Evolutionary conservation across 2,329 filamentous ascomycete species (phyloP), one percentile per base, ranked within the genome.

Genomic region (Trichophyton schoenleinii): DNA sequence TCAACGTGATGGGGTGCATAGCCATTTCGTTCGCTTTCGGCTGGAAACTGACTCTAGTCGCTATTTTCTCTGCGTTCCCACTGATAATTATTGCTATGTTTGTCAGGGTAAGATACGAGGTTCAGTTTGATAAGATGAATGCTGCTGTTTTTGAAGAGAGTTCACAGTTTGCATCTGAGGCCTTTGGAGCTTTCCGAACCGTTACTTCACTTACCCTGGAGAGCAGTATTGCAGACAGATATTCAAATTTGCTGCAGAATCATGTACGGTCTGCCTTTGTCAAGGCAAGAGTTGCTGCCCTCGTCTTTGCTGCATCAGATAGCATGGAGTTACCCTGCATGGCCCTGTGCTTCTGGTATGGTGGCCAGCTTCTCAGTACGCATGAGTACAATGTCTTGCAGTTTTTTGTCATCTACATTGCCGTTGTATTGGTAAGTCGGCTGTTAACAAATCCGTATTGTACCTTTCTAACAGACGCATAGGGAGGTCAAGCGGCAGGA

Each of bases 11-110:
- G 7, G 87, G 87, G 0, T 83, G 82, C 6, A 73, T 89, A 13
- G 75, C 80, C 49, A 86, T 91, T 59, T 80, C 86, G 0, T 90
- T 89, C 67, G 77, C 80, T 3, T 89, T 87, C 69, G 86, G 86
- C 1, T 91, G 88, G 88, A 91, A 90, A 70, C 77, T 92, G 7
- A 83, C 85, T 0, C 74, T 90, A 0, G 84, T 91, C 0, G 80
- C 82, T 0, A 75, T 84, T 7, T 87, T 83, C 66, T 82, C 87
- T 1, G 75, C 77, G 0, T 70, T 82, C 60, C 81, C 81, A 1
- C 70, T 79, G 6, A 77, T 82, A 2, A 71, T 83, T 6, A 65
- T 71, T 3, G 77, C 79, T 9, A 78, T 77, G 2, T 83, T 77
- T 63, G 71, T 78, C 64, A 76, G 81, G 11, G 72, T 84, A 49